Evolutionary conservation across 1,284 basidiomycete genomes (phyloP).

Genomic region (Ceratobasidium sp.): DNA sequence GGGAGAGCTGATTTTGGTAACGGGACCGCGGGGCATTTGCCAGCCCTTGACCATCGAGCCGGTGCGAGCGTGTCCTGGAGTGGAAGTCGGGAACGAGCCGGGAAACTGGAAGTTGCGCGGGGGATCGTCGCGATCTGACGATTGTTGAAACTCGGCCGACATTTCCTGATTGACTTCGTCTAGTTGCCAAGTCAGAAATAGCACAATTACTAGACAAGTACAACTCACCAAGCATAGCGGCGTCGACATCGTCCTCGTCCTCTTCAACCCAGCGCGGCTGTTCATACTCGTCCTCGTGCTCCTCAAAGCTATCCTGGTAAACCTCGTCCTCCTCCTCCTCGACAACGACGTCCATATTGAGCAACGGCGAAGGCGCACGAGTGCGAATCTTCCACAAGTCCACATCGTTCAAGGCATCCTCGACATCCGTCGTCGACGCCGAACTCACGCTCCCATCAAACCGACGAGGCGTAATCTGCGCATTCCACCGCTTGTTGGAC

Average conservation of each 20-base stretch:
- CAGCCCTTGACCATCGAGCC: conserved; percentile 27
- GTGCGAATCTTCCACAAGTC: conserved; percentile 9
- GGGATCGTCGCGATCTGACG: neutral
- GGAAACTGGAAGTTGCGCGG: conserved; percentile 7
- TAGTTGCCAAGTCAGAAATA: neutral
- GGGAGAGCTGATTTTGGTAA: neutral
- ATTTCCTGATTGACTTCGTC: conserved; percentile 18
- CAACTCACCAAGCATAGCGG: conserved; percentile 18
- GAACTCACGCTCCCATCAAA: conserved; percentile 39
- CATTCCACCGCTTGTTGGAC: conserved; percentile 12
- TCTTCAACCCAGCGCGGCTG: conserved; percentile 28
- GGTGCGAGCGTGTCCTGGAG: conserved; percentile 11
- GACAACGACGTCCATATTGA: conserved; percentile 34
- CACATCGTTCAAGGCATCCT: neutral
- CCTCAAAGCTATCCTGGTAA: conserved; percentile 36
- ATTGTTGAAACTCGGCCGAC: neutral
- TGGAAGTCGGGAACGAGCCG: neutral
- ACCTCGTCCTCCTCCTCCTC: conserved; percentile 27
- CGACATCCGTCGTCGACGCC: conserved; percentile 30
- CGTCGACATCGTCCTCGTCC: conserved; percentile 29
- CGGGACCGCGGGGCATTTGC: conserved; percentile 28
- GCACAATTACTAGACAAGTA: neutral
- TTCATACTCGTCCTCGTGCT: conserved; percentile 31
- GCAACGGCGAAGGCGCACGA: conserved; percentile 7
- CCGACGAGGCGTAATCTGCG: conserved; percentile 5